Evolutionary conservation across 192 early-diverging fungal genomes (phyloP), one percentile per base, ranked within the genome.

Genomic region (Entomortierella chlamydospora): DNA sequence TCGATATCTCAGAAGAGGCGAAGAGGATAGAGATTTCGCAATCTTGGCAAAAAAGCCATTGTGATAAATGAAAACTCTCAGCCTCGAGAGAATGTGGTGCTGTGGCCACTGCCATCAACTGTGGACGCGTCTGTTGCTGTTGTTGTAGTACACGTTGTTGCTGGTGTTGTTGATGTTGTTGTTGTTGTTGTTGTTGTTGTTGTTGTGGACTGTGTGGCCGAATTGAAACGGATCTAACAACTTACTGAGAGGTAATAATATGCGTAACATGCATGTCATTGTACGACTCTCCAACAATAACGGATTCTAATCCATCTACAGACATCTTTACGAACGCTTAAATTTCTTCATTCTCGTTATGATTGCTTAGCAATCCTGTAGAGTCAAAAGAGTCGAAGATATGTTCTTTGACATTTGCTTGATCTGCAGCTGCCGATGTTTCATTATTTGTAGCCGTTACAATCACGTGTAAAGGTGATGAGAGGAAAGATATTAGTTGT

Each of bases 11-110:
- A 61, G 65, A 29, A 66, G 58, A 9, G 68, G 57, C 1, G 76
- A 45, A 4, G 74, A 70, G 0, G 74, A 69, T 15, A 78, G 26
- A 0, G 74, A 78, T 13, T 70, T 78, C 11, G 74, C 74, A 25
- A 78, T 61, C 28, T 78, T 78, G 13, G 74, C 74, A 3, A 70
- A 66, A 5, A 78, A 37, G 17, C 73, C 65, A 8, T 37, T 45
- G 28, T 49, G 54, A 11, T 31, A 11, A 23, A 26, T 33, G 28
- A n/a, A n/a, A 15, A 31, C 29, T 56, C 3, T 37, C 57, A 11
- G 34, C 57, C 57, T 58, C 57, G 15, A 8, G 57, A 39, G 7
- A 8, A 50, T 4, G 43, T 26, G 33, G 13, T 49, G 28, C 47
- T 51, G 43, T 25, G 11, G 33, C 33, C 39, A 31, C 23, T 41